Conservation (phyloP, 306 rosid species). For the Malus fusca region DNA sequence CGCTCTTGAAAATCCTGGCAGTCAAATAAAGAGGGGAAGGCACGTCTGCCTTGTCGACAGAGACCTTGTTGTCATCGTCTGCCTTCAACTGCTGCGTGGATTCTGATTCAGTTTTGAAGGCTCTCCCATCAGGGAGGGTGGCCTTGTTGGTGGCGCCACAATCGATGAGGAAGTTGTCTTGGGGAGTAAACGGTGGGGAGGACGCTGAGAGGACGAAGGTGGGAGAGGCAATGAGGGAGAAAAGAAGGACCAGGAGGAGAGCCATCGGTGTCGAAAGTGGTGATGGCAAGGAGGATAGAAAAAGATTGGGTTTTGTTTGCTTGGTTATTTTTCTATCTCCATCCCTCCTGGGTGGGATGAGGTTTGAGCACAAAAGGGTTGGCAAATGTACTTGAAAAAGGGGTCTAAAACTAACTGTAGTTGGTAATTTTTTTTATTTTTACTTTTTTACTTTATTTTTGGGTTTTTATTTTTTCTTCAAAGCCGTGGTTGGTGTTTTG, state of each 20-base stretch:
- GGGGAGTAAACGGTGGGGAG: slow-evolving; percentile 38
- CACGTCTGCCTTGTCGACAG: slow-evolving; percentile 11
- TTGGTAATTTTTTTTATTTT: background rate
- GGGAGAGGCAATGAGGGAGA: slow-evolving; percentile 14
- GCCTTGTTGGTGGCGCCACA: slow-evolving; percentile 51
- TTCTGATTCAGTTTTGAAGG: slow-evolving; percentile 62
- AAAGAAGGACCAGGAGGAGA: slow-evolving; percentile 54
- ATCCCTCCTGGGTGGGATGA: slow-evolving; percentile 63
- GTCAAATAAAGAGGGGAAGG: slow-evolving; percentile 39
- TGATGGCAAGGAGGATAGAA: slow-evolving; percentile 42
- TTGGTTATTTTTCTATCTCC: slow-evolving; percentile 28
- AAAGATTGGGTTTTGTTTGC: background rate
- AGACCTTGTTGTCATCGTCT: slow-evolving; percentile 42
- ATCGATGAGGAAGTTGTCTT: slow-evolving; percentile 63
- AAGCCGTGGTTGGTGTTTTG: background rate
- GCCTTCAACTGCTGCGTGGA: slow-evolving; percentile 41
- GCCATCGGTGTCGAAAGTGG: slow-evolving; percentile 35
- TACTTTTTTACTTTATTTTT: background rate
- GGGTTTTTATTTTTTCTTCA: background rate
- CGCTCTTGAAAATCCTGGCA: slow-evolving; percentile 40
- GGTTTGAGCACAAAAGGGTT: slow-evolving; percentile 35
- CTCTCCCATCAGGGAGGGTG: slow-evolving; percentile 60
- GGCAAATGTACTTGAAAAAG: slow-evolving; percentile 7
- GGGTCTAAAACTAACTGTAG: background rate
- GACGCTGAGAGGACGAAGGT: background rate